phyloP scores from a whole-genome alignment of 768 basidiomycete genomes.

The Tephrocybe sp. region DNA sequence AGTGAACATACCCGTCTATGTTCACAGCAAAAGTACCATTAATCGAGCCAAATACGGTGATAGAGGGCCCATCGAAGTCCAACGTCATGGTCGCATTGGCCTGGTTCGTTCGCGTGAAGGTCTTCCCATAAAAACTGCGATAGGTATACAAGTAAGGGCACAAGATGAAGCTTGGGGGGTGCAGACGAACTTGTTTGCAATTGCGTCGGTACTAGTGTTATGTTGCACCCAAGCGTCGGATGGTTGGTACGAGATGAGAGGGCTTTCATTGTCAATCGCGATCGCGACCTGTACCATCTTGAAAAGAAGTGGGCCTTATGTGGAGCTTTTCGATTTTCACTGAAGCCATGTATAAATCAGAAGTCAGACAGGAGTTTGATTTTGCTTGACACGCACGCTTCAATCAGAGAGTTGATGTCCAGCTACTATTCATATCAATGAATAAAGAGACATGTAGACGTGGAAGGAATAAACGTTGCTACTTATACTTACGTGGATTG shows the following conservation, averaged over 20 bases:
- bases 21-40: constrained; percentile 4
- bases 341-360: not conserved
- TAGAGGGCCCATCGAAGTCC: constrained; percentile 1
- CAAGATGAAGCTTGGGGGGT: not conserved
- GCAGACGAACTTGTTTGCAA: constrained; percentile 5
- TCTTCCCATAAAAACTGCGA: constrained; percentile 3
- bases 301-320: not conserved
- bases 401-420: no score
- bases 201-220: not conserved
- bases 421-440: no score
- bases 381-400: no score
- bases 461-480: no score
- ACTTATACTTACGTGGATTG: no score
- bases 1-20: constrained; percentile 3
- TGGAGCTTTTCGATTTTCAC: not conserved
- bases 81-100: constrained; percentile 1
- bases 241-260: constrained; percentile 4
- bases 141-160: not conserved
- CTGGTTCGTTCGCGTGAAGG: not conserved
- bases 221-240: constrained; percentile 7
- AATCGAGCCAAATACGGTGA: not conserved
- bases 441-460: no score
- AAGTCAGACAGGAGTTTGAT: no score
- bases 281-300: not conserved
- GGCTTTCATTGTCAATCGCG: constrained; percentile 6